Conservation (phyloP, 768 basidiomycete genomes). For the Suillus hirtellus region DNA sequence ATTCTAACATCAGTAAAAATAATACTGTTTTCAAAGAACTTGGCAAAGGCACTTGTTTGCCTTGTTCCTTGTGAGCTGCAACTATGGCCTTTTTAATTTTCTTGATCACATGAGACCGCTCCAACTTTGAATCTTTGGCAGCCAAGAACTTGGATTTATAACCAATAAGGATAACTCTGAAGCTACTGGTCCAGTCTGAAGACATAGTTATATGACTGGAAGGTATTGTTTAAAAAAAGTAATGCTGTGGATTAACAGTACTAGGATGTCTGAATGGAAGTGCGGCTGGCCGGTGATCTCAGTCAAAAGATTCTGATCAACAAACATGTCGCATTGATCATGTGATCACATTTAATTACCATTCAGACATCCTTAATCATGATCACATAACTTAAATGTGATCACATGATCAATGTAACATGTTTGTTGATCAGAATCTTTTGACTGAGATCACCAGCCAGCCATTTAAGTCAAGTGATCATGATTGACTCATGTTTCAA, state of each 20-base stretch:
- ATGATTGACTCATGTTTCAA: background rate
- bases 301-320: background rate
- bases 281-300: background rate
- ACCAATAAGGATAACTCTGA: too few species aligned
- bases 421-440: too few species aligned
- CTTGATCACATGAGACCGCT: too few species aligned
- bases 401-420: background rate
- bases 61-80: background rate
- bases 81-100: too few species aligned
- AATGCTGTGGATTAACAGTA: slow-evolving; percentile 1
- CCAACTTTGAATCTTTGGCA: too few species aligned
- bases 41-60: background rate
- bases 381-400: background rate
- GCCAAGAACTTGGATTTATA: too few species aligned
- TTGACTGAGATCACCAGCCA: too few species aligned
- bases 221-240: background rate
- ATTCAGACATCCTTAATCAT: too few species aligned
- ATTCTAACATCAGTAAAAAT: background rate
- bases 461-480: too few species aligned
- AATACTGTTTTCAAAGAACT: background rate
- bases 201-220: background rate
- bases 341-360: background rate
- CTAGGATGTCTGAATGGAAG: background rate
- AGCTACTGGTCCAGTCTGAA: too few species aligned
- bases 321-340: background rate